These are phyloP conservation scores for Tetrahymena malaccensis DNA, from an alignment of 73 alveolate species.

Conservation along the genomic window DNA sequence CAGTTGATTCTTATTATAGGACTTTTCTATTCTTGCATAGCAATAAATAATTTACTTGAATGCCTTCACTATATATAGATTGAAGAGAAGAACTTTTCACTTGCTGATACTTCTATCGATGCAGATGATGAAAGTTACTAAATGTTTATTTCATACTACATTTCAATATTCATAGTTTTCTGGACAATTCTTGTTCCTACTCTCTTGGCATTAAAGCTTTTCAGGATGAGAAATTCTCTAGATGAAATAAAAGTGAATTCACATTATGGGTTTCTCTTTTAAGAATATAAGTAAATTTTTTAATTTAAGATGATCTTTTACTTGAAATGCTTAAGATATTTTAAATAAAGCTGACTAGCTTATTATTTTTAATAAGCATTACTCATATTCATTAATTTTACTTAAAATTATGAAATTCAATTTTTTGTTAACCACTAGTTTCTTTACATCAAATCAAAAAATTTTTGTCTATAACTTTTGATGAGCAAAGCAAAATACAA, in stretches of 20 bases:
- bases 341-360: neutral
- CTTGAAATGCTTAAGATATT: neutral
- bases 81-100: neutral
- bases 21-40: neutral
- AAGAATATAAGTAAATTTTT: neutral
- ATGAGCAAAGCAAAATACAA: too few species aligned
- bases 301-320: neutral
- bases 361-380: neutral
- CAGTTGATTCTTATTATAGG: neutral
- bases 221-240: neutral
- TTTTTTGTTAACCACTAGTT: neutral
- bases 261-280: neutral
- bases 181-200: neutral
- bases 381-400: neutral
- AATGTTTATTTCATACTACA: neutral
- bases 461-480: neutral
- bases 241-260: neutral
- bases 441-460: neutral
- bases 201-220: neutral
- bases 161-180: neutral
- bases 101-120: neutral
- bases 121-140: neutral
- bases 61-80: neutral
- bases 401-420: neutral
- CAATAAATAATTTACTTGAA: neutral